Evolutionary conservation across 495 filamentous ascomycete genomes (phyloP).

Genomic region (Glonium stellatum): DNA sequence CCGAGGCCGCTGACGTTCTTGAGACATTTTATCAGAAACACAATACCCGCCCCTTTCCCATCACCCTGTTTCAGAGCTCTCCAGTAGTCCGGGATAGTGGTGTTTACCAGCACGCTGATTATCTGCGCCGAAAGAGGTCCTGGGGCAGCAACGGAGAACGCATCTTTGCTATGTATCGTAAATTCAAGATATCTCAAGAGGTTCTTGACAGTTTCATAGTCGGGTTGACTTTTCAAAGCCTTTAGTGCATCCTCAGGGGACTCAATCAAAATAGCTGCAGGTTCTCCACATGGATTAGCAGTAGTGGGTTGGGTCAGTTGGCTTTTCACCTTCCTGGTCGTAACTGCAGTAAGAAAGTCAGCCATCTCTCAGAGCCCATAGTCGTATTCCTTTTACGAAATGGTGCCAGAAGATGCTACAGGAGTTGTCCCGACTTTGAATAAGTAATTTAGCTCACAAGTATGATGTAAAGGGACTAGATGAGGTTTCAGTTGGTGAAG

Average conservation of each 20-base stretch:
- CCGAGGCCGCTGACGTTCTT: constrained; percentile 66
- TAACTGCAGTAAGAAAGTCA: constrained; percentile 28
- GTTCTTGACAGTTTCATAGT: constrained; percentile 48
- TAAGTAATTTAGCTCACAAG: no score
- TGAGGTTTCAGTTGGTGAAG: no score
- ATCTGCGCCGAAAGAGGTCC: constrained; percentile 62
- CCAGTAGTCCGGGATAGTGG: constrained; percentile 76
- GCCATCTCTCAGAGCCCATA: constrained; percentile 29
- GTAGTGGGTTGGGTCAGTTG: not conserved
- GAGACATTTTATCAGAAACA: constrained; percentile 58
- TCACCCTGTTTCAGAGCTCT: constrained; percentile 32
- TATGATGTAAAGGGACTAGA: no score
- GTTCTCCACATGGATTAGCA: constrained; percentile 12
- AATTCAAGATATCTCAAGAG: constrained; percentile 49
- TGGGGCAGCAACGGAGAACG: constrained; percentile 57
- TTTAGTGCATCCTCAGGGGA: constrained; percentile 56
- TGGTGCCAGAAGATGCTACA: no score
- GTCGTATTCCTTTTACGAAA: no score
- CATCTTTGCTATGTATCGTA: constrained; percentile 23
- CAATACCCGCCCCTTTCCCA: constrained; percentile 24
- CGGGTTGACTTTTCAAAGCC: constrained; percentile 57
- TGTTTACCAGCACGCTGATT: constrained; percentile 58
- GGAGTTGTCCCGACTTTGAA: no score
- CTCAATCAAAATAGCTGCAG: constrained; percentile 7
- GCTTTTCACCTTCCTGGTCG: constrained; percentile 11